Base-by-base conservation (phyloP, 148 eudicot genomes). In the Dysphania ambrosioides region DNA sequence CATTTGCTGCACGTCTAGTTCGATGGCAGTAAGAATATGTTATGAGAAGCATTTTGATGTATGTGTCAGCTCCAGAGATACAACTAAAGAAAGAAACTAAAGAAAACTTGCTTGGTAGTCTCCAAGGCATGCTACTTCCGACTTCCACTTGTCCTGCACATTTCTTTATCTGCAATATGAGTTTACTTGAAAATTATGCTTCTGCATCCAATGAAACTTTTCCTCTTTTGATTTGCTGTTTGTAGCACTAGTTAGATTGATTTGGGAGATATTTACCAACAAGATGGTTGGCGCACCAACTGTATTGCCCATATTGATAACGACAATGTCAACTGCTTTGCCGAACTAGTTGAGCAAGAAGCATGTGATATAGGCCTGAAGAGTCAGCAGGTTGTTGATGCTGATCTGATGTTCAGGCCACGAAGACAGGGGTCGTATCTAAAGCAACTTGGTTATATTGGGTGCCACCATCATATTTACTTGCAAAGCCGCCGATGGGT, bases 1-100 rank as follows among this genome's bases (percentile, higher is more conserved):
- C 98, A 68, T 94, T 94, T 77, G 93, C 96, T 77, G 98, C 97
- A 61, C 97, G 97, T 80, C 90, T 94, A 73, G 67, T 88, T 76
- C 86, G 84, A 68, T 57, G 66, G 30, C 75, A 30, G 72, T 78
- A 58, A 73, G 29, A 11, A 40, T 29, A 30, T 13, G 18, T 29
- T 29, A 30, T 13, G 18, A 64, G 30, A 75, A 26, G 55, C 51
- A 13, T n/a, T 66, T 10, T 67, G 55, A 15, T 67, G 71, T 35
- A 15, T 67, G 71, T 35, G 19, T 32, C 21, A 41, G 71, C 71
- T 12, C 27, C 55, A 40, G 32, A 23, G 4, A 38, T 13, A n/a
- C 7, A 47, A 19, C 2, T 12, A 5, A 42, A 40, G 49, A 32
- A 19, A 8, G 38, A 7, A 26, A 40, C 11, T 2, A 10, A 41